Evolutionary conservation across 352 stramenopile species (phyloP).

Genomic region (Lagenidium giganteum): DNA sequence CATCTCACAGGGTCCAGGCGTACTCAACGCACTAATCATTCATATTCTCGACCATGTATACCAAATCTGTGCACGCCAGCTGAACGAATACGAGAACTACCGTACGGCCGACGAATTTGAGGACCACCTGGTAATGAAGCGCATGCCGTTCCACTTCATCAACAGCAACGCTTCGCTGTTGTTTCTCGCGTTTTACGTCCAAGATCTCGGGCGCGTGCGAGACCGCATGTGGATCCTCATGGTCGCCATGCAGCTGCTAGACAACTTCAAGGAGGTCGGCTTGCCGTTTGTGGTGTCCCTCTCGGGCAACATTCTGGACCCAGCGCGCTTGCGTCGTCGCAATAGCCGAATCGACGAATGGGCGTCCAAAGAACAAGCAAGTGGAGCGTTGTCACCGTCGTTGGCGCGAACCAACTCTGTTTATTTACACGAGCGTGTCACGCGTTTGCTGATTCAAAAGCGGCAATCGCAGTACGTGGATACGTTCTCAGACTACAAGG

Average conservation of each 20-base stretch:
- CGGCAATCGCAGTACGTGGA: slow-evolving; percentile 57
- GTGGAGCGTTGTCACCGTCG: slow-evolving; percentile 5
- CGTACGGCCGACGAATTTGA: slow-evolving; percentile 58
- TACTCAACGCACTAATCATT: slow-evolving; percentile 66
- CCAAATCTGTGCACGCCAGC: slow-evolving; percentile 45
- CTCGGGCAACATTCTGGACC: slow-evolving; percentile 14
- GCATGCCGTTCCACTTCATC: slow-evolving; percentile 74
- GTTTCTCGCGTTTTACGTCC: slow-evolving; percentile 65
- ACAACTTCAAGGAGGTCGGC: slow-evolving; percentile 69
- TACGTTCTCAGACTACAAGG: slow-evolving; percentile 70
- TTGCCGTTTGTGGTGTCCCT: slow-evolving; percentile 46
- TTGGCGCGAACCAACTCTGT: slow-evolving; percentile 6
- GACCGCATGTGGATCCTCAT: slow-evolving; percentile 67
- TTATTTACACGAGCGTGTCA: slow-evolving; percentile 28
- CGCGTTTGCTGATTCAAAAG: slow-evolving; percentile 54
- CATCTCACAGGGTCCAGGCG: slow-evolving; percentile 47
- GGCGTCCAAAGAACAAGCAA: too few relatives aligned
- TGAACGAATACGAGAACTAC: slow-evolving; percentile 76
- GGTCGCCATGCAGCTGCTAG: slow-evolving; percentile 52
- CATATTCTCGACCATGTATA: slow-evolving; percentile 61
- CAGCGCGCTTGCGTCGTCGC: slow-evolving; percentile 16
- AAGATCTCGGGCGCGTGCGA: slow-evolving; percentile 43
- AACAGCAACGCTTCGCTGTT: slow-evolving; percentile 72
- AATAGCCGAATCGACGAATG: too few relatives aligned
- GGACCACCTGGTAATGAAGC: slow-evolving; percentile 63